phyloP scores from a whole-genome alignment of 2,329 filamentous ascomycete genomes.

The Taxawa tesnikishii region DNA sequence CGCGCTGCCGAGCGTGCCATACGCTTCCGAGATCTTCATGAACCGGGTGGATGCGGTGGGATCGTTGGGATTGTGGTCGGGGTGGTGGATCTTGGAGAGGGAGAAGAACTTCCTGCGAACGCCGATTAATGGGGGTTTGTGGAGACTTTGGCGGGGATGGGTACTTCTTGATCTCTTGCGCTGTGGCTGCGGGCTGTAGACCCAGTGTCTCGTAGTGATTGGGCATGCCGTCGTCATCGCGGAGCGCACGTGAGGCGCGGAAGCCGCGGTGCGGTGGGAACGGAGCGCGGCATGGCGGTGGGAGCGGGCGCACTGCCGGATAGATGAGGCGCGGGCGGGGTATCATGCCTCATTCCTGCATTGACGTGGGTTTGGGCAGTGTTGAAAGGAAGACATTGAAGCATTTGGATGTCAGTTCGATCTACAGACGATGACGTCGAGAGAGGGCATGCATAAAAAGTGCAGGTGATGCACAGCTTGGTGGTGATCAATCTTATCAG shows the following conservation, averaged over 20 bases:
- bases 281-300: neutral
- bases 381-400: too few species aligned
- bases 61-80: conserved; percentile 75
- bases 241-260: conserved; percentile 29
- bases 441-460: too few species aligned
- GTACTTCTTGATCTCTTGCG: conserved; percentile 74
- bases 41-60: conserved; percentile 63
- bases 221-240: conserved; percentile 23
- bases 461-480: too few species aligned
- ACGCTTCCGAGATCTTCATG: conserved; percentile 73
- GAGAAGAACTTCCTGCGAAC: conserved; percentile 66
- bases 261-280: conserved; percentile 18
- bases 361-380: too few species aligned
- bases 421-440: too few species aligned
- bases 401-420: too few species aligned
- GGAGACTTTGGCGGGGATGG: too few species aligned
- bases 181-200: conserved; percentile 56
- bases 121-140: too few species aligned
- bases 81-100: conserved; percentile 85
- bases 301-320: neutral
- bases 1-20: conserved; percentile 59
- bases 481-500: too few species aligned
- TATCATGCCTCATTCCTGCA: conserved; percentile 10
- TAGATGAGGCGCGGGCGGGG: conserved; percentile 3
- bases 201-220: conserved; percentile 78